A percentile compares a stretch with the other conserved stretches of the same genome.
These are phyloP conservation scores for Pugionium dolabratum DNA, from an alignment of 345 rosid genomes.

Conservation along the genomic window DNA sequence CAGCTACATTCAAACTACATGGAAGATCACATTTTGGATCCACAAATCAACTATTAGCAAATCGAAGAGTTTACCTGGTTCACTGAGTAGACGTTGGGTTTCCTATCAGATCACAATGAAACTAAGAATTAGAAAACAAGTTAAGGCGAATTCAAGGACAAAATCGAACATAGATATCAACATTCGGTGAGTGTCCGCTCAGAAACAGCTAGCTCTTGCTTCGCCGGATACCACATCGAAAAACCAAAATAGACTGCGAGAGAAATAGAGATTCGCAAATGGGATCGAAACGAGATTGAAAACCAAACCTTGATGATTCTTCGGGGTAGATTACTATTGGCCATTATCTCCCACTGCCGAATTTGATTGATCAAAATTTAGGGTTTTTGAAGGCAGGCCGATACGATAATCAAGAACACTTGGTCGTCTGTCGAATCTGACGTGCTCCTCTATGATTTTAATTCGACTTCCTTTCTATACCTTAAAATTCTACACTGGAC, in stretches of 20 bases:
- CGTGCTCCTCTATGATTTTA: constrained; percentile 32
- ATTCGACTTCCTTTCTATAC: constrained; percentile 23
- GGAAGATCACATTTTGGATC: constrained; percentile 18
- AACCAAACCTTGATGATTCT: constrained; percentile 88
- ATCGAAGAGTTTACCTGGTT: constrained; percentile 61
- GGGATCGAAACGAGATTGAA: constrained; percentile 31
- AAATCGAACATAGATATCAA: constrained; percentile 3
- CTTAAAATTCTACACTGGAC: constrained; percentile 3
- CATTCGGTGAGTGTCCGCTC: background rate
- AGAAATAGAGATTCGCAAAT: constrained; percentile 11
- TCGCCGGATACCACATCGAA: background rate
- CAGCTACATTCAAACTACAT: constrained; percentile 27
- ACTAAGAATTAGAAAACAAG: constrained; percentile 9
- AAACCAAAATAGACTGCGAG: constrained; percentile 1
- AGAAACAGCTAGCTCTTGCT: background rate
- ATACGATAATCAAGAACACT: constrained; percentile 16
- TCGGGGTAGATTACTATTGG: constrained; percentile 91
- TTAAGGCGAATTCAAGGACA: background rate
- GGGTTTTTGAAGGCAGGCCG: constrained; percentile 13
- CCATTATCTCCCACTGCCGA: constrained; percentile 46
- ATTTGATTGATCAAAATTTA: constrained; percentile 28
- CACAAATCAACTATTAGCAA: background rate
- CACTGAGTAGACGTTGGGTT: constrained; percentile 98
- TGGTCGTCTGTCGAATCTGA: constrained; percentile 25
- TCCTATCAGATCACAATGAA: constrained; percentile 54